A percentile compares a stretch with the other conserved stretches of the same genome.
These are phyloP conservation scores for Nidularia sp. DNA, from an alignment of 768 basidiomycete species.

Conservation along the genomic window DNA sequence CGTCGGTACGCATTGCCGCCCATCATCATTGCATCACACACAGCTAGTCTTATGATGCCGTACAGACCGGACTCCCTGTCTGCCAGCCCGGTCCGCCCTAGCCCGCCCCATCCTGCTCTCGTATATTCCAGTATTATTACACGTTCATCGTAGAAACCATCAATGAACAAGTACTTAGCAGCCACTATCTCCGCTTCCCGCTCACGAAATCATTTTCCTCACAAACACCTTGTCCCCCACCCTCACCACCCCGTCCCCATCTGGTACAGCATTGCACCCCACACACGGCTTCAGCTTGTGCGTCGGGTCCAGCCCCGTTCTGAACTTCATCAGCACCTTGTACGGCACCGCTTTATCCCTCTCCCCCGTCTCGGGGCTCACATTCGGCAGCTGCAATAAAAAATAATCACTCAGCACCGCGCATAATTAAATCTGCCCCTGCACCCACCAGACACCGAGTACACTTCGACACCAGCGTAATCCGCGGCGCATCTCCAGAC, in stretches of 20 bases:
- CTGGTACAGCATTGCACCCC: slow-evolving; percentile 60
- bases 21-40: no score
- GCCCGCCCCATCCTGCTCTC: no score
- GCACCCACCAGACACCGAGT: slow-evolving; percentile 63
- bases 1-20: no score
- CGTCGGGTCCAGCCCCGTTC: slow-evolving; percentile 51
- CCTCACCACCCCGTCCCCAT: slow-evolving; percentile 42
- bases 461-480: slow-evolving; percentile 67
- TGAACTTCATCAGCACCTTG: slow-evolving; percentile 73
- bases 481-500: slow-evolving; percentile 29
- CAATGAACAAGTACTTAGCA: not conserved
- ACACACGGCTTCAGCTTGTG: slow-evolving; percentile 54
- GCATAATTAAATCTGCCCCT: not conserved
- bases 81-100: no score
- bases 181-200: not conserved
- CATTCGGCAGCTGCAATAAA: slow-evolving; percentile 61
- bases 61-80: no score
- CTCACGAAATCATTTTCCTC: slow-evolving; percentile 27
- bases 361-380: slow-evolving; percentile 58
- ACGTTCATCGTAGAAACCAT: no score
- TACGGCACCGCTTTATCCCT: slow-evolving; percentile 72
- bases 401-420: not conserved
- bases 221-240: slow-evolving; percentile 63
- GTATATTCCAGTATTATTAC: no score
- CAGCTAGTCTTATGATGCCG: no score